Percentiles rank a stretch among this genome's conserved stretches.
phyloP scores from a whole-genome alignment of 179 eudicot species.

The Beta corolliflora region DNA sequence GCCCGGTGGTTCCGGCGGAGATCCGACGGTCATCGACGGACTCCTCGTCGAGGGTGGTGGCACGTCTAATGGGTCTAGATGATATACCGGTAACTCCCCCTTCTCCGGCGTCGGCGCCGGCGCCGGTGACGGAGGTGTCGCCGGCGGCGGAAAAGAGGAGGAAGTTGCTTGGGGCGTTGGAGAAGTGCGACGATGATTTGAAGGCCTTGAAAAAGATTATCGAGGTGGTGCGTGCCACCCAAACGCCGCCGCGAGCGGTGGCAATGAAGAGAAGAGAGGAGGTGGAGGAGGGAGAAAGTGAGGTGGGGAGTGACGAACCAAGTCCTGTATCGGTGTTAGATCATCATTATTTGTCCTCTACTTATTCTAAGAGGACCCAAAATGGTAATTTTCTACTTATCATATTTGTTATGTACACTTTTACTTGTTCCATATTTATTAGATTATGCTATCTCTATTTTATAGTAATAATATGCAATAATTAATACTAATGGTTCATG shows the following conservation, averaged over 20 bases:
- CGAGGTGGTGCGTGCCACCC: constrained; percentile 40
- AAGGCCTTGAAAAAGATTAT: constrained; percentile 59
- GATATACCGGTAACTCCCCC: constrained; percentile 13
- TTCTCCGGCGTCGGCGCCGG: constrained; percentile 4
- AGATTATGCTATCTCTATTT: too few species aligned
- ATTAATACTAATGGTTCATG: too few species aligned
- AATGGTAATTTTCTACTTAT: constrained; percentile 20
- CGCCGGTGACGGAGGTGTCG: constrained; percentile 9
- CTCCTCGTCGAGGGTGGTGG: constrained; percentile 27
- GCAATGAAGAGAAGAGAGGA: not conserved
- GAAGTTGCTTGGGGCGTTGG: constrained; percentile 62
- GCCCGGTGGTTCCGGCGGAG: constrained; percentile 58
- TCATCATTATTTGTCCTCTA: constrained; percentile 18
- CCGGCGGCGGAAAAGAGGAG: constrained; percentile 53
- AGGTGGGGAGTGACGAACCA: constrained; percentile 33
- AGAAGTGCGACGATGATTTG: constrained; percentile 79
- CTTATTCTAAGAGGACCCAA: constrained; percentile 18
- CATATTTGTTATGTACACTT: too few species aligned
- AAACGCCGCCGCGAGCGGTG: constrained; percentile 20
- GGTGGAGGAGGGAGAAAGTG: constrained; percentile 20
- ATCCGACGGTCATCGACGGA: constrained; percentile 35
- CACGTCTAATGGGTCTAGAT: constrained; percentile 46
- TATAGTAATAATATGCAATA: too few species aligned
- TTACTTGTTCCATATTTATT: too few species aligned
- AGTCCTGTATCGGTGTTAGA: constrained; percentile 54